Evolutionary conservation across 2,329 filamentous ascomycete genomes (phyloP), one percentile per base, ranked within the genome.

Genomic region (Rhynchosporium graminicola): DNA sequence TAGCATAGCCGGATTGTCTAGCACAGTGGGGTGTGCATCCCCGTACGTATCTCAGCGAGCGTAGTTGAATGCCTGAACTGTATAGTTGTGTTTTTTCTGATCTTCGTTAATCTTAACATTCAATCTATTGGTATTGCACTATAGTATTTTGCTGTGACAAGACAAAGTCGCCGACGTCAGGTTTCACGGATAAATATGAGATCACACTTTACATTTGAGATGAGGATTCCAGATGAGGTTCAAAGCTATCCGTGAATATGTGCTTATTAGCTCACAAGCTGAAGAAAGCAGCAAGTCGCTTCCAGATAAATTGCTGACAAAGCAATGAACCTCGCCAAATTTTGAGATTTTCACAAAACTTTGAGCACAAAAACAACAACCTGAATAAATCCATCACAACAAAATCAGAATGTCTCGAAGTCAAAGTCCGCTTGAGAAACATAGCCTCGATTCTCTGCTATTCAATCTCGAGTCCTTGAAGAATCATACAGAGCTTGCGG

Each of bases 381-480:
- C 12, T 46, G 12, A 57, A 46, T 48, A 56, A 61, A 33, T 26
- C 31, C 13, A 12, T 26, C 7, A 26, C 45, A 48, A 33, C 31
- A 54, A 33, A 67, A 70, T 15, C 38, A 45, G 38, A 63, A 69
- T 70, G 69, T 40, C 69, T 52, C 60, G 57, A 57, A 62, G 38
- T 46, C 36, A 52, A 40, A 36, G 56, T 59, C 52, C 60, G 6
- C n/a, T 45, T 8, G 38, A 29, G 26, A 10, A 1, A 10, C 36
- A 57, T 38, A 61, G 13, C 33, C 63, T 73, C 5, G 73, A 74
- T 66, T 42, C 55, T 45, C 36, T 73, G 1, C 46, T 72, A 4
- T 70, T 70, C 51, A 61, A 73, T 42, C 59, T 74, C n/a, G 68
- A 68, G 3, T 62, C 65, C 28, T 61, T 74, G 10, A 70, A 71